Conservation (phyloP, 2,329 filamentous ascomycete genomes). For the Alternaria incomplexa region DNA sequence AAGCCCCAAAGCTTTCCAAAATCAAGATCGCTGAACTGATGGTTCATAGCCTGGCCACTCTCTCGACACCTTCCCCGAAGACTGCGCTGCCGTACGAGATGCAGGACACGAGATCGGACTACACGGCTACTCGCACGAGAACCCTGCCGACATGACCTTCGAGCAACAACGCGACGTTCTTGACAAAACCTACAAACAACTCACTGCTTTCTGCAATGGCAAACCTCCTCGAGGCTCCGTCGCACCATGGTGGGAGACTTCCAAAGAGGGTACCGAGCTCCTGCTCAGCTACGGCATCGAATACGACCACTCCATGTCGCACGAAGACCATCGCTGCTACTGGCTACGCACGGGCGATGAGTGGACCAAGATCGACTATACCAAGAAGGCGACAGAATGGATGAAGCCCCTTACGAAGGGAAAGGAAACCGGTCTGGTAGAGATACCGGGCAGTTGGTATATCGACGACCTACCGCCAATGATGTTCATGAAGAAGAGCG, state of each 20-base stretch:
- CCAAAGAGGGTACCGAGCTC: constrained; percentile 69
- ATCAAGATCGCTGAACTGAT: neutral
- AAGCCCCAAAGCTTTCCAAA: constrained; percentile 56
- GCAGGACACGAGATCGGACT: constrained; percentile 70
- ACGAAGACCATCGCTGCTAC: constrained; percentile 70
- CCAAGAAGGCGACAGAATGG: constrained; percentile 66
- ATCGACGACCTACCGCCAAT: constrained; percentile 66
- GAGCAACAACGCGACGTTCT: constrained; percentile 79
- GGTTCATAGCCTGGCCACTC: constrained; percentile 59
- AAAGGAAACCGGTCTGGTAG: constrained; percentile 66
- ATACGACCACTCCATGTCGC: constrained; percentile 72
- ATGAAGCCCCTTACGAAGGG: constrained; percentile 70
- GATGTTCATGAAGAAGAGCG: constrained; percentile 73
- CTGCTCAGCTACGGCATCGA: constrained; percentile 71
- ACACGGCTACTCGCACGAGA: constrained; percentile 77
- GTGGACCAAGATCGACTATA: constrained; percentile 73
- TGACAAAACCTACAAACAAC: constrained; percentile 73
- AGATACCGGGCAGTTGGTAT: constrained; percentile 71
- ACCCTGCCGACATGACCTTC: constrained; percentile 72
- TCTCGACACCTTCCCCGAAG: constrained; percentile 71
- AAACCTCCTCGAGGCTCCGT: constrained; percentile 76
- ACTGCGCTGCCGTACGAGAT: constrained; percentile 66
- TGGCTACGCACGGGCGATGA: constrained; percentile 68
- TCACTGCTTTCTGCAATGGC: constrained; percentile 71
- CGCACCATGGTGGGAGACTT: constrained; percentile 78